Evolutionary conservation across 108 stramenopile species (phyloP), one percentile per base, ranked within the genome.

Genomic region (Pseudonitzschia delicatissima): DNA sequence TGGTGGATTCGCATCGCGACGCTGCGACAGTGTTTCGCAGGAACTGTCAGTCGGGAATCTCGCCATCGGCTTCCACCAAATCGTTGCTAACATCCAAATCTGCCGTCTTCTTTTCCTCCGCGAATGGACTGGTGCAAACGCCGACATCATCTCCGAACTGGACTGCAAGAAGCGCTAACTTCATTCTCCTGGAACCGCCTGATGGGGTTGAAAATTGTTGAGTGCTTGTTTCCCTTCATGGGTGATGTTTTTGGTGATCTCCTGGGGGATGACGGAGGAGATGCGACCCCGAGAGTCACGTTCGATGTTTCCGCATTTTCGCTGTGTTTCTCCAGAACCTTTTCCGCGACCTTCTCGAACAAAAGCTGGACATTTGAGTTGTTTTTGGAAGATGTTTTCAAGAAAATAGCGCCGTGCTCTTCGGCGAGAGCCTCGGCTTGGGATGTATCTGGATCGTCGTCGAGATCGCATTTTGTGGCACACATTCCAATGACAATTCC

Each of bases 401-500:
- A 33, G 52, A 84, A 87, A 49, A 88, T 49, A 21, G 88, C 84
- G 28, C 76, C 87, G n/a, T 73, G 57, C 32, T 68, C 48, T 26
- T 49, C 40, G 8, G 91, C 91, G 45, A 86, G 74, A 39, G 74
- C 62, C 52, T 89, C 70, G 32, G 82, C 92, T 45, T 87, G 81
- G 21, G 36, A 20, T 12, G 68, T 69, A 40, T 69, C 62, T 3
- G 52, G 55, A 28, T 60, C 40, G 11, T 25, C 31, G 13, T 31
- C 62, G 9, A 91, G 67, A 73, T 93, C 92, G 12, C 68, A 67
- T 69, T 93, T 93, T 5, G 83, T 76, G n/a, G 87, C 89, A 27
- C 83, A 85, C 52, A 93, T 85, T 5, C 76, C 83, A 7, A 93
- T 58, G 18, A 93, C 84, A 13, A 89, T 77, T 0, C 62, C 63